phyloP scores from a whole-genome alignment of 495 filamentous ascomycete species.

The Evernia prunastri region DNA sequence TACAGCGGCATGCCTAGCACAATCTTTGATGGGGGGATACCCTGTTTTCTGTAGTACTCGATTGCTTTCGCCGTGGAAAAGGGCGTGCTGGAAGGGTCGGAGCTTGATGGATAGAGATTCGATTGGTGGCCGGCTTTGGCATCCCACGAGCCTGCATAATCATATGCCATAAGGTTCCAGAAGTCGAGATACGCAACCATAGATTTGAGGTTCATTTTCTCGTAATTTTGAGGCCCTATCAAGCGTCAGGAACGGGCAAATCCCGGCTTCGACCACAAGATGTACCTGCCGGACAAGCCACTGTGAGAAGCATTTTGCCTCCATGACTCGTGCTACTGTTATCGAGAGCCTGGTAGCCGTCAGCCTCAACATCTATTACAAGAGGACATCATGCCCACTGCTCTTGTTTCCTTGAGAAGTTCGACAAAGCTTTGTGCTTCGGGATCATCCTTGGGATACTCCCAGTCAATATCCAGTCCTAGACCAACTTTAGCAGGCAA shows the following conservation, averaged over 20 bases:
- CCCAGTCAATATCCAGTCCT: constrained; percentile 62
- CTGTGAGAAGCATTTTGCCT: constrained; percentile 65
- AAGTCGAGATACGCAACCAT: constrained; percentile 78
- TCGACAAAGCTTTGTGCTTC: constrained; percentile 66
- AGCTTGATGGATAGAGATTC: constrained; percentile 55
- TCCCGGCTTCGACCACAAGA: background rate
- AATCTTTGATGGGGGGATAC: constrained; percentile 61
- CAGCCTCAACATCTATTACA: background rate
- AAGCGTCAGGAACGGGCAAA: constrained; percentile 21
- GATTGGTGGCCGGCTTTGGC: constrained; percentile 61
- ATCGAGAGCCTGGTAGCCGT: constrained; percentile 47
- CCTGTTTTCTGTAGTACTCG: constrained; percentile 55
- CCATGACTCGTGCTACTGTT: constrained; percentile 43
- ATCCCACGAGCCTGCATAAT: constrained; percentile 70
- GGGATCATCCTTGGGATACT: constrained; percentile 39
- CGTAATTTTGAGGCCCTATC: constrained; percentile 58
- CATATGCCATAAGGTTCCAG: constrained; percentile 74
- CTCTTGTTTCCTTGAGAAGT: constrained; percentile 59
- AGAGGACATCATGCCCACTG: constrained; percentile 31
- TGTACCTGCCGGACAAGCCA: constrained; percentile 56
- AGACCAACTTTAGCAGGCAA: background rate
- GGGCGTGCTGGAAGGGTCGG: constrained; percentile 51
- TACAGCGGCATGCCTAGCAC: constrained; percentile 82
- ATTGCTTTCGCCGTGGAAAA: constrained; percentile 43
- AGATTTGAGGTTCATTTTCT: constrained; percentile 53